These are phyloP conservation scores for Penicilliopsis zonata DNA, from an alignment of 495 filamentous ascomycete species.

Conservation along the genomic window DNA sequence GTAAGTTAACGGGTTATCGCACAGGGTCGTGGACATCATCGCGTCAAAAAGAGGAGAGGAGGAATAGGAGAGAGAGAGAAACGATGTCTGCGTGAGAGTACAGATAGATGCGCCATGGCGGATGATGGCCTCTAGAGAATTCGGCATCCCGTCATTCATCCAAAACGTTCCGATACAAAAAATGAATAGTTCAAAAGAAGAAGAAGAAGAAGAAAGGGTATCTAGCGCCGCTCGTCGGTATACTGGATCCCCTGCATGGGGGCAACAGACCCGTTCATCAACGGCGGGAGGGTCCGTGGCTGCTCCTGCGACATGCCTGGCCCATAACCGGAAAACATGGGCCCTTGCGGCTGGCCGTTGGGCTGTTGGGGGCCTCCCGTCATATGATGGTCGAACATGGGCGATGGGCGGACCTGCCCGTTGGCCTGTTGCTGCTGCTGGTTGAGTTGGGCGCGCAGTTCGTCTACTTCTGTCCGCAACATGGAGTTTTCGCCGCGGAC, in stretches of 20 bases:
- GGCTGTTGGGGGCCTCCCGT: slow-evolving; percentile 15
- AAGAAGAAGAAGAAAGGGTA: neutral
- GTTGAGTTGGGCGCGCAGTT: slow-evolving; percentile 32
- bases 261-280: slow-evolving; percentile 37
- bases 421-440: slow-evolving; percentile 43
- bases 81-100: too few species aligned
- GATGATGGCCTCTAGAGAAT: too few species aligned
- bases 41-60: too few species aligned
- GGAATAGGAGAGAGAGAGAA: too few species aligned
- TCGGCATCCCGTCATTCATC: too few species aligned
- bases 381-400: slow-evolving; percentile 32
- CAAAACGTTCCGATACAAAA: neutral
- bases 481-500: slow-evolving; percentile 33
- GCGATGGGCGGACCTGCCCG: slow-evolving; percentile 27
- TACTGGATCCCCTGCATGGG: slow-evolving; percentile 49
- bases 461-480: slow-evolving; percentile 40
- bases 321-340: slow-evolving; percentile 24
- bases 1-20: too few species aligned
- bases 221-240: slow-evolving; percentile 34
- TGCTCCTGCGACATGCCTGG: slow-evolving; percentile 25
- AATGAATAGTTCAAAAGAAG: slow-evolving; percentile 4
- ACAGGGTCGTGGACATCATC: too few species aligned
- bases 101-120: too few species aligned
- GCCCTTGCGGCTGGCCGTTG: slow-evolving; percentile 23
- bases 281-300: slow-evolving; percentile 38